phyloP scores from a whole-genome alignment of 768 basidiomycete species.

The Tulasnella sp. region DNA sequence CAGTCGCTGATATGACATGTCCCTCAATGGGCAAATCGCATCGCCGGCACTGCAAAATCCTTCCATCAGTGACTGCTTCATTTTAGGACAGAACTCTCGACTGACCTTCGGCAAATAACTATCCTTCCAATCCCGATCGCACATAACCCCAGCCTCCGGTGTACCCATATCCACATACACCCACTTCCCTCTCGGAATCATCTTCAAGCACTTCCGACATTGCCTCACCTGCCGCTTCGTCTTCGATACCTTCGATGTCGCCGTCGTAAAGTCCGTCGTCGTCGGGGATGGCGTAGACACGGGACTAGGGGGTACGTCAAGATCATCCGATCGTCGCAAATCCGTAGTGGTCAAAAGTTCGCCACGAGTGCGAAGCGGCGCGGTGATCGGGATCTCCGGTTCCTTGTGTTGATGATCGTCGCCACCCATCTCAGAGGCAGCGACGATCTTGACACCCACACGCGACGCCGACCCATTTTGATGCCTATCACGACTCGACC shows the following conservation, averaged over 20 bases:
- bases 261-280: neutral
- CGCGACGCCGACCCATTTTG: neutral
- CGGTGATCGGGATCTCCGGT: too few species aligned
- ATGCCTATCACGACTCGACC: neutral
- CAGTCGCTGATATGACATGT: slow-evolving; percentile 79
- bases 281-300: slow-evolving; percentile 14
- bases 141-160: slow-evolving; percentile 44
- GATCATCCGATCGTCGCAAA: neutral
- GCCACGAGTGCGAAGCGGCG: too few species aligned
- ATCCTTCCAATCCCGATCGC: slow-evolving; percentile 90
- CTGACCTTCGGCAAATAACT: slow-evolving; percentile 88
- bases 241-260: neutral
- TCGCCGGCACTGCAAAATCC: slow-evolving; percentile 57
- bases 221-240: slow-evolving; percentile 21
- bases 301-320: neutral
- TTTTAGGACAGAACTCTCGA: slow-evolving; percentile 7
- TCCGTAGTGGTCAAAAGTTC: too few species aligned
- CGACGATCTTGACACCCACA: slow-evolving; percentile 7
- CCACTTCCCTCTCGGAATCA: slow-evolving; percentile 74
- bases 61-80: slow-evolving; percentile 12
- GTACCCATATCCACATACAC: slow-evolving; percentile 31
- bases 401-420: slow-evolving; percentile 14
- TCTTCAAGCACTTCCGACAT: slow-evolving; percentile 60
- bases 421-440: neutral
- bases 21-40: slow-evolving; percentile 83